Conservation (phyloP, 176 grass and related monocot species). For the Poa annua region DNA sequence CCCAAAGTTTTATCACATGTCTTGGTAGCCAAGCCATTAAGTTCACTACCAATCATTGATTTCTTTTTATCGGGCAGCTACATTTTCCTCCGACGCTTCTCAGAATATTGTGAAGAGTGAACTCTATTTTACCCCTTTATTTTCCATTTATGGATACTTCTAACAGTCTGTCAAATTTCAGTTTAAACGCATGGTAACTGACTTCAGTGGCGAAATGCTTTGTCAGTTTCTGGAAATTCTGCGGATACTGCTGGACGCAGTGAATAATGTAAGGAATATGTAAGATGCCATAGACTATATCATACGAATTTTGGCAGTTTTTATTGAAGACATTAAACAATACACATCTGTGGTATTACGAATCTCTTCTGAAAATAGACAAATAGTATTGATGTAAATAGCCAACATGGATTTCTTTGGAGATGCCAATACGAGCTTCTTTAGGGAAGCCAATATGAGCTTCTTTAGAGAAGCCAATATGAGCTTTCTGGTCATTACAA, state of each 20-base stretch:
- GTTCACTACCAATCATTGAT: conserved; percentile 27
- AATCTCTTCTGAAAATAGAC: conserved; percentile 19
- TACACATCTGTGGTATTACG: conserved; percentile 8
- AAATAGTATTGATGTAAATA: conserved; percentile 12
- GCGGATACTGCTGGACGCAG: conserved; percentile 52
- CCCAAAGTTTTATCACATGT: conserved; percentile 2
- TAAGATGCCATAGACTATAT: conserved; percentile 37
- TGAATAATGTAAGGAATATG: not conserved
- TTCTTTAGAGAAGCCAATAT: conserved; percentile 12
- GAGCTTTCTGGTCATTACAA: conserved; percentile 27
- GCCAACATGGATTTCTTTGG: not conserved
- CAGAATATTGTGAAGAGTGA: not conserved
- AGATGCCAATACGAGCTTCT: not conserved
- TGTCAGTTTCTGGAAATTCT: conserved; percentile 75
- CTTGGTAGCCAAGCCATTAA: conserved; percentile 46
- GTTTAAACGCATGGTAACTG: conserved; percentile 74
- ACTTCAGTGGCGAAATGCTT: conserved; percentile 69
- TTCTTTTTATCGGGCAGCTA: conserved; percentile 15
- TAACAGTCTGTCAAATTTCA: conserved; percentile 50
- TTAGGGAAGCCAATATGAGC: not conserved
- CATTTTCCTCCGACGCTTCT: not conserved
- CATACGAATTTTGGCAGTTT: conserved; percentile 24
- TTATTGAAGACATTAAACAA: conserved; percentile 5
- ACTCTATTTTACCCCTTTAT: too few species aligned
- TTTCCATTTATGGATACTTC: conserved; percentile 16